Conservation (phyloP, 2,329 filamentous ascomycete genomes). For the Fusarium papillatum region DNA sequence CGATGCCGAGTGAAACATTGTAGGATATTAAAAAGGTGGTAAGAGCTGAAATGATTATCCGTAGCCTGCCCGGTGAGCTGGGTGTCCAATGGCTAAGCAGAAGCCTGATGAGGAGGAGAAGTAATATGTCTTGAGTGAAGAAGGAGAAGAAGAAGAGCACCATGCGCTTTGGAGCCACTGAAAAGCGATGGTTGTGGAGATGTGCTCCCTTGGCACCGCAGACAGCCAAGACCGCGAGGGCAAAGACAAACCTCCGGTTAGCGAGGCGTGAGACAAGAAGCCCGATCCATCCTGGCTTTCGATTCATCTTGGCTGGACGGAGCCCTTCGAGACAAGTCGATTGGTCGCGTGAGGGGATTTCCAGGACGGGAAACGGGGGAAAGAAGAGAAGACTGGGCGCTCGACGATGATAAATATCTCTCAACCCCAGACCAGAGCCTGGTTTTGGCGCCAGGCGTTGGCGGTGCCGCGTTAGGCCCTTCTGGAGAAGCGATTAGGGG, state of each 20-base stretch:
- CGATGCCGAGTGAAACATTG: slow-evolving; percentile 40
- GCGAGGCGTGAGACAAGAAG: slow-evolving; percentile 41
- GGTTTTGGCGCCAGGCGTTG: background rate
- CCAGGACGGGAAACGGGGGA: background rate
- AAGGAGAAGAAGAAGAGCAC: slow-evolving; percentile 50
- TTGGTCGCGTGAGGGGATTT: background rate
- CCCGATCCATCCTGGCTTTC: slow-evolving; percentile 19
- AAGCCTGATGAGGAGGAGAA: slow-evolving; percentile 32
- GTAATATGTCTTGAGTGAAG: slow-evolving; percentile 32
- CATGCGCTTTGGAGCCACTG: slow-evolving; percentile 47
- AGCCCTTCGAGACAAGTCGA: background rate
- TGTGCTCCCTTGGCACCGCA: slow-evolving; percentile 49
- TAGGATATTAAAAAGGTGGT: slow-evolving; percentile 32
- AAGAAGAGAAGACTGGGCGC: background rate
- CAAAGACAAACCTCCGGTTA: slow-evolving; percentile 49
- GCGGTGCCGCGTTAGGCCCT: background rate
- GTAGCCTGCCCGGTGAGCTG: slow-evolving; percentile 22
- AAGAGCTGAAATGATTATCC: slow-evolving; percentile 28
- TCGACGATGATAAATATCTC: background rate
- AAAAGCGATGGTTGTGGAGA: slow-evolving; percentile 47
- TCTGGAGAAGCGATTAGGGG: background rate
- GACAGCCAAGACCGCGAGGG: slow-evolving; percentile 47
- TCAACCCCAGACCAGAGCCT: slow-evolving; percentile 1
- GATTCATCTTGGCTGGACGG: slow-evolving; percentile 19
- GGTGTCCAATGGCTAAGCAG: slow-evolving; percentile 47